Evolutionary conservation across 1,284 basidiomycete species (phyloP), one percentile per base, ranked within the genome.

Genomic region (Apiotrichum siamense): DNA sequence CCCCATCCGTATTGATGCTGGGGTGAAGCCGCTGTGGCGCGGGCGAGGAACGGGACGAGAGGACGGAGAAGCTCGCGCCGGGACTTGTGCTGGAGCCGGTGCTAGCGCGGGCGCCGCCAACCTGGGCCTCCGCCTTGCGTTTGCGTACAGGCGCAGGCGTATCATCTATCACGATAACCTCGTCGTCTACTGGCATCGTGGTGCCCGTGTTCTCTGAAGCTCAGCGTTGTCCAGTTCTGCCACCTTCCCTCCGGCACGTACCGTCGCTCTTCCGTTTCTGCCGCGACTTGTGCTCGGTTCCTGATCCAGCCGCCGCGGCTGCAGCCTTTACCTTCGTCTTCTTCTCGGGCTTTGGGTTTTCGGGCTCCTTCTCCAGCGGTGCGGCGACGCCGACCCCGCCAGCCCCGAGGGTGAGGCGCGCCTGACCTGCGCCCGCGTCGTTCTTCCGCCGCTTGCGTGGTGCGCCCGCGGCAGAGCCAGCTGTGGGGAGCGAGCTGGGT

Each of bases 401-500:
- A 7, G 42, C 50, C 20, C 44, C 29, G 24, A 55, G 51, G 5
- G 52, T 47, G 13, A 57, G 56, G 7, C 47, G 43, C 1, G 36
- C 56, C 27, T 57, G 52, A 17, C 31, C 24, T 4, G 46, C 27
- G 4, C 25, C 41, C 12, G 44, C 24, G 10, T 53, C 55, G 40
- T 57, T 57, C 41, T 49, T 53, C 26, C 44, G 33, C 18, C 56
- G 33, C 49, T 57, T 57, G 32, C 56, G 52, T 17, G 27, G 44
- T 4, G 36, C 37, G 11, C 18, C 23, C 13, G 32, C 17, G 7
- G 47, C n/a, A 12, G 46, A 29, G 2, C 4, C 3, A 2, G 39
- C 12, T 9, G 47, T 17, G 11, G 47, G 20, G 26, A 20, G 5
- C 4, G 29, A n/a, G 21, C 3, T 3, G 6, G 11, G 10, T 27